phyloP scores from a whole-genome alignment of 2,329 filamentous ascomycete species.

The Trichoderma citrinoviride region DNA sequence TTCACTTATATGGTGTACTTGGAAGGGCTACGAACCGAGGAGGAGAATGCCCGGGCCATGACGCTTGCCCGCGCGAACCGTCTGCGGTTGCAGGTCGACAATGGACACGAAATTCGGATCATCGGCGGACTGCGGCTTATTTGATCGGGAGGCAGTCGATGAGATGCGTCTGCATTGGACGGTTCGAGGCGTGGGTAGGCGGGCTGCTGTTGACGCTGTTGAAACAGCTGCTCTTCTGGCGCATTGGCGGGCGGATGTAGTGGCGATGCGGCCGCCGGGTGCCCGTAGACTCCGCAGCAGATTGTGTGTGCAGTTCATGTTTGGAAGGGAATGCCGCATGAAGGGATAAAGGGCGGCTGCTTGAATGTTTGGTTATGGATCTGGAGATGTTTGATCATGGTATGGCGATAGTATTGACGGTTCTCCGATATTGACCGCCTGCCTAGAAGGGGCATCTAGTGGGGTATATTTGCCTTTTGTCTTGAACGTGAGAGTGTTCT shows the following conservation, averaged over 20 bases:
- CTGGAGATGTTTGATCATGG: neutral
- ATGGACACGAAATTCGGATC: slow-evolving; percentile 80
- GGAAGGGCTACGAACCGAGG: slow-evolving; percentile 52
- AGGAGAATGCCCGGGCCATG: slow-evolving; percentile 81
- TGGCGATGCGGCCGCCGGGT: neutral
- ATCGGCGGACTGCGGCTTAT: slow-evolving; percentile 57
- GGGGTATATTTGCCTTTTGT: neutral
- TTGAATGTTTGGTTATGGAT: neutral
- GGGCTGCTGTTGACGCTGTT: neutral
- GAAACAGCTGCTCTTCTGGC: neutral
- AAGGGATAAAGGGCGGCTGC: neutral
- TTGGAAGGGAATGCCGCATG: neutral
- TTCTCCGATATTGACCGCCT: slow-evolving; percentile 19
- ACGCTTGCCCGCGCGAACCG: slow-evolving; percentile 69
- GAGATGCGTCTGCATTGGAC: slow-evolving; percentile 20
- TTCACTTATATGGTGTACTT: neutral
- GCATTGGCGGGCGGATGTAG: slow-evolving; percentile 9
- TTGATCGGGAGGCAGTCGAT: slow-evolving; percentile 25
- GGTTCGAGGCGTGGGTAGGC: slow-evolving; percentile 6
- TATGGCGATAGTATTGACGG: neutral
- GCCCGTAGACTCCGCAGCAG: slow-evolving; percentile 31
- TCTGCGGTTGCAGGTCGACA: slow-evolving; percentile 77
- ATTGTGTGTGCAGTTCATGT: slow-evolving; percentile 32
- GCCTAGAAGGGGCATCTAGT: slow-evolving; percentile 13
- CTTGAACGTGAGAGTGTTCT: too few species aligned